phyloP scores from a whole-genome alignment of 2,329 filamentous ascomycete genomes.

The Trichoderma sp. region DNA sequence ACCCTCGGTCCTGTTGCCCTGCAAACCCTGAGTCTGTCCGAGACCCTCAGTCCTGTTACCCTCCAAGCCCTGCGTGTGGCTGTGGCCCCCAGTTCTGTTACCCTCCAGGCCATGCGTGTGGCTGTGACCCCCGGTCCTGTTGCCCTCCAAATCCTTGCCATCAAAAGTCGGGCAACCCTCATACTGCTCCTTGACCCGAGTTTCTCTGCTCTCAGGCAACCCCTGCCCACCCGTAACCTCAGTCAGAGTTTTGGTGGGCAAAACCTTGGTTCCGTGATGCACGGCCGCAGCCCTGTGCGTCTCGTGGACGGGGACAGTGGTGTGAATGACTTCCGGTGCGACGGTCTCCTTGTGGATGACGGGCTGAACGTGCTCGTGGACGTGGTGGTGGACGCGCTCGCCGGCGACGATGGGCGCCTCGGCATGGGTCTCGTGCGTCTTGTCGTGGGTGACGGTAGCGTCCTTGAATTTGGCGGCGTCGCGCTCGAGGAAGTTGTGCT shows the following conservation, averaged over 20 bases:
- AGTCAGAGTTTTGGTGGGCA: slow-evolving; percentile 64
- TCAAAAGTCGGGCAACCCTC: slow-evolving; percentile 58
- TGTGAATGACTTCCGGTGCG: slow-evolving; percentile 69
- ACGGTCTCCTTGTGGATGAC: slow-evolving; percentile 70
- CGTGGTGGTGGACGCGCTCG: slow-evolving; percentile 47
- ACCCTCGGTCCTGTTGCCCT: no score
- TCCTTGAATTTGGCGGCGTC: slow-evolving; percentile 49
- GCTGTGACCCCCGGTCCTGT: no score
- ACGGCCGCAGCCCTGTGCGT: slow-evolving; percentile 67
- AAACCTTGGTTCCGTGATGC: slow-evolving; percentile 64
- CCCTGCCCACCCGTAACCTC: slow-evolving; percentile 54
- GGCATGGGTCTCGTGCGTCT: slow-evolving; percentile 35
- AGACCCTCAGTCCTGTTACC: no score
- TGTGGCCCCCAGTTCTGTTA: no score
- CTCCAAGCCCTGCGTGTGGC: no score
- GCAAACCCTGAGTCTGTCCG: no score
- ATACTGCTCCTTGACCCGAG: slow-evolving; percentile 59
- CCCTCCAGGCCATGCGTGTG: neutral
- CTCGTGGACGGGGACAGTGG: slow-evolving; percentile 72
- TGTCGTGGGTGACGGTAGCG: slow-evolving; percentile 36
- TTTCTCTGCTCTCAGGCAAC: slow-evolving; percentile 56
- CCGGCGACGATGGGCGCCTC: slow-evolving; percentile 35
- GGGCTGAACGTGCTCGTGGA: slow-evolving; percentile 71
- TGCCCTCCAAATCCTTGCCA: neutral
- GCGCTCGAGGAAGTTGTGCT: slow-evolving; percentile 50